Base-by-base conservation (phyloP, 768 basidiomycete species). In the Leccinum incarnatum region DNA sequence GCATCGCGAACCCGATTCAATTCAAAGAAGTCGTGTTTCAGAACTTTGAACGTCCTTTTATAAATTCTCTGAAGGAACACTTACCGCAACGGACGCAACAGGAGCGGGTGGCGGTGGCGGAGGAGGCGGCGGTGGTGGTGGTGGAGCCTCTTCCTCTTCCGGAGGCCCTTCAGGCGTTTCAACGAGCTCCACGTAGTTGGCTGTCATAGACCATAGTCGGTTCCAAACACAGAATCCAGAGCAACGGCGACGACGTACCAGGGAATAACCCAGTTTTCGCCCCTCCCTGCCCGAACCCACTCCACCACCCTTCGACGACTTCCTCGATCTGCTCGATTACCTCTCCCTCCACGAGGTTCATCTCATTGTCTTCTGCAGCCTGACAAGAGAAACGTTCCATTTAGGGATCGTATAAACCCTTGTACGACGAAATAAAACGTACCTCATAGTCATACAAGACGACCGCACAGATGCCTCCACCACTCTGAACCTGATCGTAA, bases 291-390 rank as follows among this genome's bases (percentile, higher is more conserved):
- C 86, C 87, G 51, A 85, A 77, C 21, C 93, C 95, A 58, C 78
- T 82, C 95, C 95, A 97, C 95, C 95, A 98, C 6, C 91, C 91
- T 64, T 92, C 90, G 63, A 89, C 92, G 15, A 92, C 73, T 72
- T 91, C 86, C 72, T 94, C 91, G 50, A 96, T 85, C 62, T 89
- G 83, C 56, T 88, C 84, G 51, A 97, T 84, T 36, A 86, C 73
- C 67, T 95, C 92, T 48, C 93, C 92, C 71, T 96, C 94, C 1
- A 76, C 62, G 23, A 97, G 79, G 57, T 72, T 72, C 77, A 98
- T 85, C 69, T 98, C 95, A 66, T 94, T 94, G 60, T 93, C 90
- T 73, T 93, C 92, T 11, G 85, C 78, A 15, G 89, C 90, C 85
- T 89, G 56, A 23, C 8, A 51, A 57, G 19, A 19, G 14, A 15